Base-by-base conservation (phyloP, 306 rosid genomes). In the Ziziphus jujuba region DNA sequence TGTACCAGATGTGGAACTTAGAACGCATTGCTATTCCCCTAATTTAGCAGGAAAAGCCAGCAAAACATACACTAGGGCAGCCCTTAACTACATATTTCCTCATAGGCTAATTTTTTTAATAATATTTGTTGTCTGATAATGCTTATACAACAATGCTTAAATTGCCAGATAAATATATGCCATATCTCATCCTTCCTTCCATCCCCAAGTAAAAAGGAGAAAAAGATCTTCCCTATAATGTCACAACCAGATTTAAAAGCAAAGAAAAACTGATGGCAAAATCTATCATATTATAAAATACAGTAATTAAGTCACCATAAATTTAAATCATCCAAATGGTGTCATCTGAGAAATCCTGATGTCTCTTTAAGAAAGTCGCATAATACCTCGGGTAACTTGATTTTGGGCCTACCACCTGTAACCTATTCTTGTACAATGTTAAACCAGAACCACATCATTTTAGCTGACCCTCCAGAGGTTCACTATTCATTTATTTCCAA, bases 261-360 rank as follows among this genome's bases (percentile, higher is more conserved):
- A 12, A 9, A 10, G 45, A 40, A 1, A 40, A 40, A 10, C 9
- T 3, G 45, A 40, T 40, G 45, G 13, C 47, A 19, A 23, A 44
- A 61, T 21, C 9, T 14, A 22, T 22, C 21, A 40, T 0, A 1
- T 8, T 12, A 40, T 7, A 1, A 5, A 19, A 12, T 12, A 61
- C 7, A 21, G 28, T 6, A 17, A 5, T 38, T 12, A 21, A 19
- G 38, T 35, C 31, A 38, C 51, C 31, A 59, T n/a, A 36, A 25
- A 9, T 31, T 57, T 57, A 57, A 36, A 7, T 12, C 51, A 38
- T n/a, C 50, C 40, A 22, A 13, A 21, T 10, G 15, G 20, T 9
- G 64, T 19, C 49, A 61, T 13, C 51, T 22, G 12, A 23, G 7
- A 61, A 40, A 28, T 43, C 52, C 66, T 43, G 34, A 61, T 61